Conservation (phyloP, 768 basidiomycete species). For the Macrolepiota dolichaula region DNA sequence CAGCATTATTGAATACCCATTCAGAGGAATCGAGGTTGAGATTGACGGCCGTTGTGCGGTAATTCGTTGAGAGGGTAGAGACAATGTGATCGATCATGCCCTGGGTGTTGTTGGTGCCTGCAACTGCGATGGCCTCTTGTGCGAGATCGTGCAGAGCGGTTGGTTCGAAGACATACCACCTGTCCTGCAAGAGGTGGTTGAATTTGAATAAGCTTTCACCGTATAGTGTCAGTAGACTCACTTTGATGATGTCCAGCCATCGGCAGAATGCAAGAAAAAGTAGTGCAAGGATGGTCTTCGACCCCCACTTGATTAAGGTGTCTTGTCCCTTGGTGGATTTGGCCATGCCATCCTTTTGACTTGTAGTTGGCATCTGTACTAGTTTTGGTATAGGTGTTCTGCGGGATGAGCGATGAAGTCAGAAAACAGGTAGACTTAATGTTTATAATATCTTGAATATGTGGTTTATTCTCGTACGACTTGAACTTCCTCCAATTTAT, state of each 20-base stretch:
- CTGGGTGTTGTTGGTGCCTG: conserved; percentile 58
- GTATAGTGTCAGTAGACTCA: conserved; percentile 21
- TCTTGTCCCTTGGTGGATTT: conserved; percentile 7
- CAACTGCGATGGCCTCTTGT: conserved; percentile 60
- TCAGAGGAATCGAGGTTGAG: conserved; percentile 63
- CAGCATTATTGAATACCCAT: conserved; percentile 97
- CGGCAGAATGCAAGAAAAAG: conserved; percentile 37
- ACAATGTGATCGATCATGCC: conserved; percentile 83
- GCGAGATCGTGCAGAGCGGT: conserved; percentile 68
- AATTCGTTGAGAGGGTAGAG: conserved; percentile 56
- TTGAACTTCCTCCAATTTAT: background rate
- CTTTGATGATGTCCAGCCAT: conserved; percentile 65
- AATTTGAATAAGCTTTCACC: background rate
- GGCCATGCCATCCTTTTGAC: conserved; percentile 9
- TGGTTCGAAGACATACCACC: conserved; percentile 87
- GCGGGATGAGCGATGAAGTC: background rate
- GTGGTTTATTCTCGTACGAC: conserved; percentile 1
- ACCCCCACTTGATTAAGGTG: conserved; percentile 32
- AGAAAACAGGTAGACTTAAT: background rate
- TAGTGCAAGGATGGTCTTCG: conserved; percentile 28
- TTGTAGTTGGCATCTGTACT: conserved; percentile 1
- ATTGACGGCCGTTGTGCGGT: conserved; percentile 53
- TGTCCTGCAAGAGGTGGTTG: conserved; percentile 45
- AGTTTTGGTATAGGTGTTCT: background rate
- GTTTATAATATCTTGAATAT: background rate